phyloP scores from a whole-genome alignment of 768 basidiomycete genomes.

The Phlebiopsis gigantea region DNA sequence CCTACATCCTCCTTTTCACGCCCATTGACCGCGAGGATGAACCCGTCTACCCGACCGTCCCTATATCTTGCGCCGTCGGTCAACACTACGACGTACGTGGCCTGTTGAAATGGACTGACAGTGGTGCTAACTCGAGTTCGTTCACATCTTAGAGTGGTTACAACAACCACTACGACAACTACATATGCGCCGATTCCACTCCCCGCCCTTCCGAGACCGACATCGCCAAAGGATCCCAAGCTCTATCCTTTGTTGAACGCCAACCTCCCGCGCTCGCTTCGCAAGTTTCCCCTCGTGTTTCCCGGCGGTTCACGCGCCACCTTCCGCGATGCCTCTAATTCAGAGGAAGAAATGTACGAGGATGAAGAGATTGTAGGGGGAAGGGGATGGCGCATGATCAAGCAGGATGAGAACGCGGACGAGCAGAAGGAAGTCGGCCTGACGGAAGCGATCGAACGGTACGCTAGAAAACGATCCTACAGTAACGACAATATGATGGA shows the following conservation, averaged over 20 bases:
- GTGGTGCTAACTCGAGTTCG: background rate
- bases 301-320: conserved; percentile 78
- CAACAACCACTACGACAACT: conserved; percentile 88
- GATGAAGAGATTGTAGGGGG: conserved; percentile 65
- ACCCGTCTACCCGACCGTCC: conserved; percentile 56
- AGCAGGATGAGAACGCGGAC: conserved; percentile 53
- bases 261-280: conserved; percentile 64
- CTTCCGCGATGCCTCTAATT: conserved; percentile 65
- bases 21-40: conserved; percentile 41
- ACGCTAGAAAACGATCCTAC: conserved; percentile 57
- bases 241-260: conserved; percentile 75
- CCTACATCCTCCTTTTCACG: background rate
- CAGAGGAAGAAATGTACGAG: conserved; percentile 63
- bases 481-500: conserved; percentile 61
- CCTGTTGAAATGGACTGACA: conserved; percentile 3
- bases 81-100: conserved; percentile 75
- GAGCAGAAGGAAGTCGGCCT: conserved; percentile 54
- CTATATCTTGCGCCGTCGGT: conserved; percentile 76
- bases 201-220: conserved; percentile 66
- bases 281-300: conserved; percentile 73
- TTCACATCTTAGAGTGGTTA: conserved; percentile 58
- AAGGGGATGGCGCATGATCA: conserved; percentile 71
- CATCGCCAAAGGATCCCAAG: conserved; percentile 72
- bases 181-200: conserved; percentile 85
- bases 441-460: conserved; percentile 78